These are phyloP conservation scores for Gossypium longicalyx DNA, from an alignment of 345 rosid species.

Conservation along the genomic window DNA sequence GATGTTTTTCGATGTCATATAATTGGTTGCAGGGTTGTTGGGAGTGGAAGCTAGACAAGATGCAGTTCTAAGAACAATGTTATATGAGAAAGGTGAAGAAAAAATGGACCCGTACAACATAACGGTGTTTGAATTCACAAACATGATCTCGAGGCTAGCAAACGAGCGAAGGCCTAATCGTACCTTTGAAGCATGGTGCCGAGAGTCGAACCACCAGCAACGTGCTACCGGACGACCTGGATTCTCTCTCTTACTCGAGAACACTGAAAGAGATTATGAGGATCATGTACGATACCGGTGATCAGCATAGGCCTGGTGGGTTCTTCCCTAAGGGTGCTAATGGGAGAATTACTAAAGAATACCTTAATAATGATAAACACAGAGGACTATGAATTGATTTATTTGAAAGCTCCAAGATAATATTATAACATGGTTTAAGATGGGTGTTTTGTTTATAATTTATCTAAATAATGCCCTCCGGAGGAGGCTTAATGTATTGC, in stretches of 20 bases:
- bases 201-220: conserved; percentile 35
- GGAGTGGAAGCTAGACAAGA: conserved; percentile 72
- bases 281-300: conserved; percentile 30
- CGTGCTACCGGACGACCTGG: conserved; percentile 25
- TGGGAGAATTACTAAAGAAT: conserved; percentile 32
- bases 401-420: background rate
- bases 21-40: conserved; percentile 51
- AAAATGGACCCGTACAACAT: conserved; percentile 32
- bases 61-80: conserved; percentile 42
- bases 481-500: background rate
- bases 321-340: conserved; percentile 41
- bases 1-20: background rate
- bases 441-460: no score
- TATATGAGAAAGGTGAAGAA: conserved; percentile 29
- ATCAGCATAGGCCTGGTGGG: conserved; percentile 28
- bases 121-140: conserved; percentile 38
- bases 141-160: conserved; percentile 27
- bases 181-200: conserved; percentile 30
- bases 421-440: no score
- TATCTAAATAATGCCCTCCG: no score
- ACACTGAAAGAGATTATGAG: conserved; percentile 37
- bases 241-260: conserved; percentile 30
- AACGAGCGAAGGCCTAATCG: conserved; percentile 43
- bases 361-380: background rate
- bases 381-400: background rate